Base-by-base conservation (phyloP, 2,329 filamentous ascomycete genomes). In the Hypoxylon sp. region DNA sequence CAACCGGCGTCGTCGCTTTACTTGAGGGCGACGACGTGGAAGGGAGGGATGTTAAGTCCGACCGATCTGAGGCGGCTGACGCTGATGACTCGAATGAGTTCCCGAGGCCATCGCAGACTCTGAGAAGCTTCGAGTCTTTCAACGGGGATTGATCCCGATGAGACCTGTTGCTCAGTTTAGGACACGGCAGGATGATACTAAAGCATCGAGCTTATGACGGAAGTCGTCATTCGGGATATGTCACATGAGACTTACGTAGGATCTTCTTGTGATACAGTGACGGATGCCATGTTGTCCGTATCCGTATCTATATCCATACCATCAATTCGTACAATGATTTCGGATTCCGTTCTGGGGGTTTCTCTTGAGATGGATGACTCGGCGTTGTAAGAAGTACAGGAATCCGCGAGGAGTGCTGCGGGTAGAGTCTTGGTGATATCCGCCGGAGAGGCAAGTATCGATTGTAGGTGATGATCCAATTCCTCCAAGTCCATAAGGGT, bases 1-100 rank as follows among this genome's bases (percentile, higher is more conserved):
- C 87, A 64, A 86, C 79, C 50, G 88, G 88, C 47, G 88, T 91
- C 53, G 88, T 90, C 67, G 87, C 87, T 79, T 90, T 89, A 79
- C 89, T 91, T 70, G 88, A 89, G 42, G 82, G 76, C 3, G 69
- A 68, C 59, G 70, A 69, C 32, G 84, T 85, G 6, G 86, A 85
- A n/a, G 82, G 82, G 17, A 81, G 79, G 24, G 87, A 89, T 53
- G 86, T 86, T 27, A 85, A 76, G 50, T 89, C 87, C 56, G 87
- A 89, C 27, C 82, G 79, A 62, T 89, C 87, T 67, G 87, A 86
- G 32, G 85, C 70, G 63, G 79, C 80, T 17, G 86, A 86, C 19
- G 84, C 79, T n/a, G 87, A 87, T 13, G 87, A 89, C 50, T 82
- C 80, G 68, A 86, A 80, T 37, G 85, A 87, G 44, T 76, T 81